Conservation (phyloP, 306 rosid genomes). For the Ziziphus jujuba region DNA sequence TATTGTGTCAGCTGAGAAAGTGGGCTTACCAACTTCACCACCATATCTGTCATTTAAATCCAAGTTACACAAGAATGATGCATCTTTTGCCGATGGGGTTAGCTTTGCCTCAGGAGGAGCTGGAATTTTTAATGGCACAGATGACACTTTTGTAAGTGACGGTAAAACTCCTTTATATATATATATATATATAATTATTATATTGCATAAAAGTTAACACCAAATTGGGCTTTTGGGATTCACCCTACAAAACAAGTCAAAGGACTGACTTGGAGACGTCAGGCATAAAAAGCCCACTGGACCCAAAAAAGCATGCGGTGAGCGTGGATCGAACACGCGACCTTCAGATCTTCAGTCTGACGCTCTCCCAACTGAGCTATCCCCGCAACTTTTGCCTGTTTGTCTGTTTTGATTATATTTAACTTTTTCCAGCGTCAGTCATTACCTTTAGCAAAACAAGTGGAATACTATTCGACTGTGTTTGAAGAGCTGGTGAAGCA, state of each 20-base stretch:
- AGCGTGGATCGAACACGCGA: slow-evolving; percentile 32
- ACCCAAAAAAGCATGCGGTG: slow-evolving; percentile 7
- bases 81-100: slow-evolving; percentile 49
- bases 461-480: slow-evolving; percentile 43
- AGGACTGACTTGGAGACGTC: too few species aligned
- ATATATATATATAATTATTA: too few species aligned
- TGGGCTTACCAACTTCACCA: slow-evolving; percentile 63
- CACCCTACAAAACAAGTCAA: too few species aligned
- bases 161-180: too few species aligned
- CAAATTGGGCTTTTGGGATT: too few species aligned
- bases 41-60: slow-evolving; percentile 61
- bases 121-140: slow-evolving; percentile 70
- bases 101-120: slow-evolving; percentile 94
- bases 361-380: slow-evolving; percentile 39
- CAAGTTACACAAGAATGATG: slow-evolving; percentile 28
- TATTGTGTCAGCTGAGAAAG: slow-evolving; percentile 58
- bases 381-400: neutral
- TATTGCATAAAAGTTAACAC: too few species aligned
- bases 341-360: slow-evolving; percentile 40
- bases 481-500: slow-evolving; percentile 30
- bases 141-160: slow-evolving; percentile 48
- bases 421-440: slow-evolving; percentile 33
- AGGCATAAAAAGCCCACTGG: neutral
- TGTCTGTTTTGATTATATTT: neutral
- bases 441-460: slow-evolving; percentile 50